These are phyloP conservation scores for Sonneratia caseolaris DNA, from an alignment of 345 rosid species.

Conservation along the genomic window DNA sequence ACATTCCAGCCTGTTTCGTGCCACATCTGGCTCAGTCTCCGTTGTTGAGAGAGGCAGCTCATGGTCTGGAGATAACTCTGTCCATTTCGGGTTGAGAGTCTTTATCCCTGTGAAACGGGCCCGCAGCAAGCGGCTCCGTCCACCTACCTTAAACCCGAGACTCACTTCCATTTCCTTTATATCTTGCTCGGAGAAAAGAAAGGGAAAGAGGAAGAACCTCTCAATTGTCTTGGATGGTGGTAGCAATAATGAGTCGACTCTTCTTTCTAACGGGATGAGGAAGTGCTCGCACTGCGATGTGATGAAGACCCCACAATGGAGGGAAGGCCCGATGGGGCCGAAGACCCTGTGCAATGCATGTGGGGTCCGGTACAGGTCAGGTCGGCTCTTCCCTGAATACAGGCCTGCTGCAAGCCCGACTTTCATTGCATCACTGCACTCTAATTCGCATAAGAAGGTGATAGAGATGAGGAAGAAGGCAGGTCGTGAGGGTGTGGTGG, in stretches of 20 bases:
- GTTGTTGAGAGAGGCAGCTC: conserved; percentile 68
- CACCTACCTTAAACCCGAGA: conserved; percentile 17
- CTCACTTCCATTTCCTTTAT: conserved; percentile 15
- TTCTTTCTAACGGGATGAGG: conserved; percentile 19
- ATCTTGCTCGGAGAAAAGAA: conserved; percentile 22
- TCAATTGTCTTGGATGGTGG: conserved; percentile 16
- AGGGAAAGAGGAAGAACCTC: conserved; percentile 29
- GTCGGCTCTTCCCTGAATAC: conserved; percentile 80
- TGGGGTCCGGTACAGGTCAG: conserved; percentile 82
- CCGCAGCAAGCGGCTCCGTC: conserved; percentile 65
- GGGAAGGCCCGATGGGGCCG: conserved; percentile 90
- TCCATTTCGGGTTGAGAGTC: conserved; percentile 19
- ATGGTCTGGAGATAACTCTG: conserved; percentile 33
- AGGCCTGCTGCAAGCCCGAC: conserved; percentile 90
- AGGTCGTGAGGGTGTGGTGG: conserved; percentile 2
- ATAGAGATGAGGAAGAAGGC: conserved; percentile 63
- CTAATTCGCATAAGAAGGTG: conserved; percentile 74
- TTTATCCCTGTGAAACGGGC: conserved; percentile 43
- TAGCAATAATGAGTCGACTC: conserved; percentile 18
- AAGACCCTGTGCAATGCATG: conserved; percentile 94
- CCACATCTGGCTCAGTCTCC: conserved; percentile 57
- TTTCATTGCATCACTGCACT: conserved; percentile 52
- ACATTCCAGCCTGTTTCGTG: conserved; percentile 31
- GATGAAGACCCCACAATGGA: conserved; percentile 85
- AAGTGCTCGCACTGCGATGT: conserved; percentile 73